Evolutionary conservation across 257 asterid genomes (phyloP).

Genomic region (Coffea eugenioides): DNA sequence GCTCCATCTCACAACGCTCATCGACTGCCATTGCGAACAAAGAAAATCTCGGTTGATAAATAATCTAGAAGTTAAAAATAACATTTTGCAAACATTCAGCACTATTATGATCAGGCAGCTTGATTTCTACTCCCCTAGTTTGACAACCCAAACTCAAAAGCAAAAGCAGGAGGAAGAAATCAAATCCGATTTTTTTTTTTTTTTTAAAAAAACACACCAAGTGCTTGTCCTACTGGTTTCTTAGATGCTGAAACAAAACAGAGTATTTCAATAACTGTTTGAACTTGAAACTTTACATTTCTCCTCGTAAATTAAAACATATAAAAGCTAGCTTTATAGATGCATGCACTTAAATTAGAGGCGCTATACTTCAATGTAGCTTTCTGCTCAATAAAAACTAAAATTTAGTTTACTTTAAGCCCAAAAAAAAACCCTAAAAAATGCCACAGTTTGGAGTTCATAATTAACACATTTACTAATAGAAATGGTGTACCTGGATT

Average conservation of each 20-base stretch:
- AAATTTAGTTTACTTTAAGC: not conserved
- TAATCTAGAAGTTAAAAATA: not conserved
- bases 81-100: not conserved
- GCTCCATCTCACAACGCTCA: slow-evolving; percentile 97
- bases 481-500: slow-evolving; percentile 73
- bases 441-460: not conserved
- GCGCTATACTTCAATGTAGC: not conserved
- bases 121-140: not conserved
- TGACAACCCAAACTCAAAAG: slow-evolving; percentile 1
- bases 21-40: slow-evolving; percentile 57
- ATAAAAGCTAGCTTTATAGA: not conserved
- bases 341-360: not conserved
- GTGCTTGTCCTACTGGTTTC: not conserved
- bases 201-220: not conserved
- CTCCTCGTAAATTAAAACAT: no score
- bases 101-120: not conserved
- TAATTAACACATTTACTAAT: not conserved
- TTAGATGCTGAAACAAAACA: not conserved
- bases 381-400: not conserved
- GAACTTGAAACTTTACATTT: not conserved
- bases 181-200: not conserved
- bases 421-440: not conserved
- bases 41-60: slow-evolving; percentile 8
- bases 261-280: not conserved
- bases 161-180: not conserved